Base-by-base conservation (phyloP, 2,329 filamentous ascomycete species). In the Madurella mycetomatis region DNA sequence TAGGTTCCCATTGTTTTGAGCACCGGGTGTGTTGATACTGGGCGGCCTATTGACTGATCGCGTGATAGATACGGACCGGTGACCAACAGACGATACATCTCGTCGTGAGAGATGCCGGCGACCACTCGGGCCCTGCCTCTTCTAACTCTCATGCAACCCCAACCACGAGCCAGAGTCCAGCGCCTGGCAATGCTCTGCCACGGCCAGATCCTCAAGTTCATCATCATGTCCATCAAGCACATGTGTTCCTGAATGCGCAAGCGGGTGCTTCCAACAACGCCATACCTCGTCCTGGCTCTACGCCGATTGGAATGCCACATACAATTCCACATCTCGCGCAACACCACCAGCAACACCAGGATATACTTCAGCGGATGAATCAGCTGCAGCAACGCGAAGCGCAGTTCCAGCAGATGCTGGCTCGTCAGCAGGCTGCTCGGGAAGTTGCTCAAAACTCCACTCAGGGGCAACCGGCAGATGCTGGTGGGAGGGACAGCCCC, bases 31-130 rank as follows among this genome's bases (percentile, higher is more conserved):
- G 39, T 12, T 16, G 17, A n/a, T 30, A 18, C 18, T 16, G 41
- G 12, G 19, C 7, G 9, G 49, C 25, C 15, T 47, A 45, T 39
- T 49, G 48, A 42, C 42, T 32, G 41, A 55, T 42, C 40, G 51
- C 19, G 53, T 41, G 47, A 19, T 55, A 80, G 77, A 65, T 80
- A 47, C 72, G 70, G 41, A 70, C 65, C 18, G 67, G 69, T 40
- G 74, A 79, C 44, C 71, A 74, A 52, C 77, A 82, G 56, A 79
- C 77, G 1, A 72, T 82, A 16, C 79, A 82, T 60, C 70, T 82
- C 11, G 79, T 81, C 18, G 67, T 82, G 43, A 70, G 77, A 59
- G 76, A 75, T 45, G 45, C 62, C 9, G 53, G 60, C 34, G 70
- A 73, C 19, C 56, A 61, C 31, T 54, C 49, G 2, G n/a, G 31